Conservation (phyloP, 225 moss, liverwort and hornwort genomes). For the Thuidium tamariscinum region DNA sequence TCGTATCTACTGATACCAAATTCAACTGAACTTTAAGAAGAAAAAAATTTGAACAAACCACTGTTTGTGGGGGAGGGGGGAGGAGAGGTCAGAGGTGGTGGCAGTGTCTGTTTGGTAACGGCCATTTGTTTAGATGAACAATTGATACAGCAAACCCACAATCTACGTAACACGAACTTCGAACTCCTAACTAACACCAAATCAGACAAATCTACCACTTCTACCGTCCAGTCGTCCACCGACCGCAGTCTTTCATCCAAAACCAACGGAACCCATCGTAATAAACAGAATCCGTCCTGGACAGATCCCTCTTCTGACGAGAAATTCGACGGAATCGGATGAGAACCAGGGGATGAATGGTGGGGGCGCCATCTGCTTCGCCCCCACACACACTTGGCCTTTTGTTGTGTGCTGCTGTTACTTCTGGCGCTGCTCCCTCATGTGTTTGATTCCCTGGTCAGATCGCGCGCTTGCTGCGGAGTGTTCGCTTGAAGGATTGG, state of each 20-base stretch:
- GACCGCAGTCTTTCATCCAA: neutral
- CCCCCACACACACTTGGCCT: constrained; percentile 13
- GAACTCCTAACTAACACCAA: neutral
- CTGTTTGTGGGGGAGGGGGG: neutral
- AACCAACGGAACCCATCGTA: neutral
- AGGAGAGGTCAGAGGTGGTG: neutral
- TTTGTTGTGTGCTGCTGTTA: neutral
- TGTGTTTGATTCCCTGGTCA: neutral
- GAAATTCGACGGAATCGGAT: neutral
- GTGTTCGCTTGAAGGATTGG: neutral
- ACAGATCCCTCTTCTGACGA: neutral
- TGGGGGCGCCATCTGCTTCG: constrained; percentile 7
- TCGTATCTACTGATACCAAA: neutral
- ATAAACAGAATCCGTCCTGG: neutral
- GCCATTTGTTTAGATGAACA: neutral
- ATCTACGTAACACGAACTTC: constrained; percentile 1
- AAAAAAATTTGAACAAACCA: neutral
- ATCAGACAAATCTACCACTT: neutral
- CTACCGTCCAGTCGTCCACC: neutral
- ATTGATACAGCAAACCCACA: neutral
- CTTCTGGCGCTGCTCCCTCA: neutral
- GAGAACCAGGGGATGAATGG: constrained; percentile 5
- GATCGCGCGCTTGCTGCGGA: neutral
- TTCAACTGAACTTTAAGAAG: too few species aligned
- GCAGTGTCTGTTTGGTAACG: constrained; percentile 1